These are phyloP conservation scores for Persicaria maculosa DNA, from an alignment of 148 eudicot genomes.

Conservation along the genomic window DNA sequence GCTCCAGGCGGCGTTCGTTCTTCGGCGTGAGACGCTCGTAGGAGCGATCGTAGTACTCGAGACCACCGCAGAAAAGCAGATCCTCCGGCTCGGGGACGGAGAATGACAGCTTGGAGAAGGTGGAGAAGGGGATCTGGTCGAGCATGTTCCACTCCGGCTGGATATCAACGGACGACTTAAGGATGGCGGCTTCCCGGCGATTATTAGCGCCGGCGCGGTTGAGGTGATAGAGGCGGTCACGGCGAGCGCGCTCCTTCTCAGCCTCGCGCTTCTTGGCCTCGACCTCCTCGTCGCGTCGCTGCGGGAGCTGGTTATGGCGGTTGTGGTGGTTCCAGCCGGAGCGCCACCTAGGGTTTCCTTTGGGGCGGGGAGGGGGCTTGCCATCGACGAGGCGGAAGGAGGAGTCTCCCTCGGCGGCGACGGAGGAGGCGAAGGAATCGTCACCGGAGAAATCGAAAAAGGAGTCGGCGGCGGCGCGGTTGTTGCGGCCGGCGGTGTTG, in stretches of 20 bases:
- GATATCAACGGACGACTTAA: conserved; percentile 80
- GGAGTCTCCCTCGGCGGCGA: conserved; percentile 49
- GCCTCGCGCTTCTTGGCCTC: conserved; percentile 79
- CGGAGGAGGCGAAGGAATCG: conserved; percentile 52
- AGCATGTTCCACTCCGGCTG: conserved; percentile 99
- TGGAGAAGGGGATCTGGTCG: conserved; percentile 87
- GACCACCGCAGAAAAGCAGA: conserved; percentile 53
- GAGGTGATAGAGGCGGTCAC: conserved; percentile 57
- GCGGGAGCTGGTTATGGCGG: conserved; percentile 42
- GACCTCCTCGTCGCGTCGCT: conserved; percentile 83
- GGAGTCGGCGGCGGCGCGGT: conserved; percentile 37
- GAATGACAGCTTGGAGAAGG: conserved; percentile 66
- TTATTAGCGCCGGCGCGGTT: conserved; percentile 39
- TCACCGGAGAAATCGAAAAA: conserved; percentile 90
- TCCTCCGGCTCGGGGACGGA: conserved; percentile 84
- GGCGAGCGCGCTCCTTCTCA: conserved; percentile 74
- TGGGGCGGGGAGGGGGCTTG: conserved; percentile 61
- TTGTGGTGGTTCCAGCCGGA: conserved; percentile 38
- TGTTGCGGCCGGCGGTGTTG: conserved; percentile 23
- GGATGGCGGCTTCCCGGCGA: conserved; percentile 69
- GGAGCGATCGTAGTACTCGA: conserved; percentile 59
- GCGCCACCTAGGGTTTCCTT: conserved; percentile 77
- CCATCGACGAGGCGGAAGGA: conserved; percentile 85
- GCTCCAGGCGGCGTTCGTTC: conserved; percentile 59
- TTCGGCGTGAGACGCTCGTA: conserved; percentile 68